These are phyloP conservation scores for Metschnikowia drakensbergensis DNA, from an alignment of 805 yeast species.

Conservation along the genomic window DNA sequence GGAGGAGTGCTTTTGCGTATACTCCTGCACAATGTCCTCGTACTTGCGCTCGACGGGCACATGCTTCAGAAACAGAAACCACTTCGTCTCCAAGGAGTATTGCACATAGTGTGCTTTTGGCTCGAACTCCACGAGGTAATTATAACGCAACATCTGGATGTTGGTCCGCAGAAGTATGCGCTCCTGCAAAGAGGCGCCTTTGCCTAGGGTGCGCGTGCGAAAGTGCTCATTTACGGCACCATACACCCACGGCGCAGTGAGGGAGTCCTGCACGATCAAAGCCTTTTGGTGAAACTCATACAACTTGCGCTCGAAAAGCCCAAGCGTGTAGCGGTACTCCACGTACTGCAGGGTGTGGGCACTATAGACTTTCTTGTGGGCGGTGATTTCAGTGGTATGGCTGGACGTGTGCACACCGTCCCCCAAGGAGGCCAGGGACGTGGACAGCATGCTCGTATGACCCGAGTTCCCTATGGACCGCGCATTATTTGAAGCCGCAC, in stretches of 20 bases:
- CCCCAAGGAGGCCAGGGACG: background rate
- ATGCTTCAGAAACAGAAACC: background rate
- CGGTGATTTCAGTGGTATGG: background rate
- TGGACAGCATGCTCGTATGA: background rate
- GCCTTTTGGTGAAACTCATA: constrained; percentile 5
- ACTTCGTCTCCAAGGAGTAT: background rate
- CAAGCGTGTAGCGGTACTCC: constrained; percentile 1
- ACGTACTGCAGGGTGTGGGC: constrained; percentile 7
- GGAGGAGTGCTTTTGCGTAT: background rate
- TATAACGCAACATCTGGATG: constrained; percentile 9
- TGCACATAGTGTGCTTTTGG: constrained; percentile 1
- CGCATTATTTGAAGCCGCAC: background rate
- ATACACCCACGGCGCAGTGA: background rate
- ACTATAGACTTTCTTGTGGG: constrained; percentile 7
- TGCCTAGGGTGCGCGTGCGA: background rate
- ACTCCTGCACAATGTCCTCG: background rate
- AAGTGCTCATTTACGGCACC: constrained; percentile 3
- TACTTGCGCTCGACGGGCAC: constrained; percentile 1
- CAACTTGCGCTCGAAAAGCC: constrained; percentile 10
- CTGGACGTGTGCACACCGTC: background rate
- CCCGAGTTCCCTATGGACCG: background rate
- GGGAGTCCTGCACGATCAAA: constrained; percentile 2
- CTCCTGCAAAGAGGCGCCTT: background rate
- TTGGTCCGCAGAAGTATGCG: constrained; percentile 4
- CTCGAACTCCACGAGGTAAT: constrained; percentile 12